A percentile compares a stretch with the other conserved stretches of the same genome.
Conservation (phyloP, 352 stramenopile genomes). For the Globisporangium middletonii region DNA sequence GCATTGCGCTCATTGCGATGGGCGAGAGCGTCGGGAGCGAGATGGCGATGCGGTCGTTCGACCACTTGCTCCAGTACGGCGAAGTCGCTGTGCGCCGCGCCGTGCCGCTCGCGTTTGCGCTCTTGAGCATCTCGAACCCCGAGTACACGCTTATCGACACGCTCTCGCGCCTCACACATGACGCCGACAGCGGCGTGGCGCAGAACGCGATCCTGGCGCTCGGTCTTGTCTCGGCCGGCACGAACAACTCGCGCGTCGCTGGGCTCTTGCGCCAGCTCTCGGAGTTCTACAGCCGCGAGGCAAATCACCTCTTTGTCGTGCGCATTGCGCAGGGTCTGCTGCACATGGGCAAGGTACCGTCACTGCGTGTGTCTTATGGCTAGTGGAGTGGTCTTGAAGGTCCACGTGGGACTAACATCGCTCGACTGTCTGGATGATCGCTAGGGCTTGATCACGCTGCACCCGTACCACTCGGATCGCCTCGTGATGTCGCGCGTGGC, state of each 20-base stretch:
- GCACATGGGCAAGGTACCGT: constrained; percentile 95
- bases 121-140: constrained; percentile 97
- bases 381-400: too few relatives aligned
- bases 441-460: constrained; percentile 95
- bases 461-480: constrained; percentile 97
- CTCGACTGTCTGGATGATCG: constrained; percentile 1
- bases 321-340: constrained; percentile 98
- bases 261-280: constrained; percentile 95
- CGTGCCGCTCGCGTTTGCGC: constrained; percentile 95
- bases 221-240: constrained; percentile 95
- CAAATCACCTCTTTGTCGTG: constrained; percentile 97
- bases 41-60: constrained; percentile 98
- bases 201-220: constrained; percentile 97
- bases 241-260: constrained; percentile 99
- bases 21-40: constrained; percentile 96
- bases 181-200: constrained; percentile 94
- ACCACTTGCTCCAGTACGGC: constrained; percentile 99
- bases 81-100: constrained; percentile 96
- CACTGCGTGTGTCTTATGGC: background rate
- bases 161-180: constrained; percentile 97
- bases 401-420: too few relatives aligned
- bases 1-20: constrained; percentile 98
- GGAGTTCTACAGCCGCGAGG: constrained; percentile 98
- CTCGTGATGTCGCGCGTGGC: constrained; percentile 87
- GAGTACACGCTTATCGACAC: constrained; percentile 96